Evolutionary conservation across 306 rosid species (phyloP).

Genomic region (Vachellia collinsii): DNA sequence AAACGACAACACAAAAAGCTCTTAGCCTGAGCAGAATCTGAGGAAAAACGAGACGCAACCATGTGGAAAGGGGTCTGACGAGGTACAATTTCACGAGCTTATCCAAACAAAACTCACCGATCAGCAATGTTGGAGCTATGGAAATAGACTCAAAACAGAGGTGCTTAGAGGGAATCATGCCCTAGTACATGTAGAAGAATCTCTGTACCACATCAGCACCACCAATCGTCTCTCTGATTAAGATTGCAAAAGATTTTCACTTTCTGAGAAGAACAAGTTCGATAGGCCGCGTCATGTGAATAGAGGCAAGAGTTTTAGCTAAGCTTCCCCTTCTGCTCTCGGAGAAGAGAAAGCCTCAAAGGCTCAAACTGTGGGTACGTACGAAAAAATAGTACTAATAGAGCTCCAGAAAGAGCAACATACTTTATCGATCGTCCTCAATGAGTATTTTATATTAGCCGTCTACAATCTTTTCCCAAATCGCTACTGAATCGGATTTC

Average conservation of each 20-base stretch:
- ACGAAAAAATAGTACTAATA: neutral
- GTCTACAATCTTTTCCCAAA: neutral
- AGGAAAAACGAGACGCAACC: slow-evolving; percentile 36
- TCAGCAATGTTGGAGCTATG: slow-evolving; percentile 68
- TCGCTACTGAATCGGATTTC: neutral
- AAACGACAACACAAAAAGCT: slow-evolving; percentile 28
- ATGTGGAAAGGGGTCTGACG: slow-evolving; percentile 32
- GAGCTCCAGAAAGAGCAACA: slow-evolving; percentile 31
- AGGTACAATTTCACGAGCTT: slow-evolving; percentile 19
- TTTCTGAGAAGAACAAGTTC: slow-evolving; percentile 36
- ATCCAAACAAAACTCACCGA: slow-evolving; percentile 59
- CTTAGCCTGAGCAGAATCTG: slow-evolving; percentile 23
- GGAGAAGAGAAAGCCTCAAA: slow-evolving; percentile 2
- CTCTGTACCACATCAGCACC: slow-evolving; percentile 28
- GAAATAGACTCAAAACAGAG: slow-evolving; percentile 50
- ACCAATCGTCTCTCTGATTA: slow-evolving; percentile 50
- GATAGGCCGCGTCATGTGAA: slow-evolving; percentile 36
- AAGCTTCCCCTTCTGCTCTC: slow-evolving; percentile 13
- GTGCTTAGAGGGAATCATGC: slow-evolving; percentile 67
- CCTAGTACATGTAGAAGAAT: slow-evolving; percentile 57
- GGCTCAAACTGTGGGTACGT: slow-evolving; percentile 3
- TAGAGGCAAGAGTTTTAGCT: slow-evolving; percentile 14
- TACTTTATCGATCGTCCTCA: neutral
- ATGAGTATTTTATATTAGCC: slow-evolving; percentile 28
- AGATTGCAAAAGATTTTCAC: slow-evolving; percentile 41